Base-by-base conservation (phyloP, 2,329 filamentous ascomycete species). In the Fusarium camptoceras region DNA sequence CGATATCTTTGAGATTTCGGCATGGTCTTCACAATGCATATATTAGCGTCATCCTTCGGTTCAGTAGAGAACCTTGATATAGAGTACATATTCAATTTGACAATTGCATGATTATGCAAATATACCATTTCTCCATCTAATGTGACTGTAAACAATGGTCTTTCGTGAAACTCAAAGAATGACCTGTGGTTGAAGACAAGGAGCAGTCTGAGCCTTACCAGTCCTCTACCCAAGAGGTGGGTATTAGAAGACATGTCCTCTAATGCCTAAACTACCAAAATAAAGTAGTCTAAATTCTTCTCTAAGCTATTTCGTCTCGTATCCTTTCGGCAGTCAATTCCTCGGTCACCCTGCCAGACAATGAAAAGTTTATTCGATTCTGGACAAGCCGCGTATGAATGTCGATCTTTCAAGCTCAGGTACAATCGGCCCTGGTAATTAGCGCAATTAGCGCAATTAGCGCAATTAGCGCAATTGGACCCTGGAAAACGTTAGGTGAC, bases 81-180 rank as follows among this genome's bases (percentile, higher is more conserved):
- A 59, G 49, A 64, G 31, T 65, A 65, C 46, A 51, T 64, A 47
- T n/a, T 37, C 31, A 65, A 57, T 25, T 5, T 31, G 6, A 55
- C 11, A 41, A 28, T 22, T 24, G 22, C 54, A 64, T 39, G 15
- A 30, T 64, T 44, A 28, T 49, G 27, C 37, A 24, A 31, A 31
- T 3, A 18, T 14, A 20, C 0, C 0, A 12, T 6, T 15, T 5
- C 12, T 7, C 8, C 8, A 12, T 31, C 11, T 16, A 5, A 8
- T 10, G 27, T n/a, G 3, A 12, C 2, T 24, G 20, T 3, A 7
- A 22, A 24, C 2, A 24, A n/a, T 12, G 2, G 18, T n/a, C 18
- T 37, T 11, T 12, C 34, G 7, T 37, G 34, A n/a, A 12, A 7
- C 10, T 14, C 6, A 14, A 31, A 8, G 3, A 14, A 31, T 31